Percentiles rank a stretch among this genome's conserved stretches.
These are phyloP conservation scores for Plenodomus tracheiphilus DNA, from an alignment of 2,329 filamentous ascomycete genomes.

Conservation along the genomic window DNA sequence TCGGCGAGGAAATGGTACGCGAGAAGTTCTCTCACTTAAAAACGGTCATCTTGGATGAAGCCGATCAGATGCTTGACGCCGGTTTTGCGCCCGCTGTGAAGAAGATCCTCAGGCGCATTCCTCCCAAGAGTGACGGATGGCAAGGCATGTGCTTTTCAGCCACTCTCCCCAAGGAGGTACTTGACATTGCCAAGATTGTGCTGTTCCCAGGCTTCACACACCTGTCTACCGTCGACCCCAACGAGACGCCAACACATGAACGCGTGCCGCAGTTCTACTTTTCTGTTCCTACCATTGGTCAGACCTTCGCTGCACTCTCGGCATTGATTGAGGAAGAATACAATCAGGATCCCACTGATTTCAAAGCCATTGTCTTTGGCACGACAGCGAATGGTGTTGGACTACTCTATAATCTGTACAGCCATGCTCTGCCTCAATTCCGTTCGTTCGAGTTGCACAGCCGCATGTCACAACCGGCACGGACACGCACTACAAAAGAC, in stretches of 20 bases:
- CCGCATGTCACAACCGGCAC: slow-evolving; percentile 47
- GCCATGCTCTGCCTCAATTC: slow-evolving; percentile 38
- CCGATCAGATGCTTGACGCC: slow-evolving; percentile 54
- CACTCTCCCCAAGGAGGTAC: slow-evolving; percentile 50
- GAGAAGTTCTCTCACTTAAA: slow-evolving; percentile 51
- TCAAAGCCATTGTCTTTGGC: slow-evolving; percentile 54
- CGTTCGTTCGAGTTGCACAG: slow-evolving; percentile 50
- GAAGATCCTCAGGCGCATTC: slow-evolving; percentile 55
- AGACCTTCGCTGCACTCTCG: slow-evolving; percentile 52
- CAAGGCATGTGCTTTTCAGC: slow-evolving; percentile 56
- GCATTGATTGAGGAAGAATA: slow-evolving; percentile 52
- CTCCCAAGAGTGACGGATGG: slow-evolving; percentile 54
- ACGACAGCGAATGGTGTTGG: slow-evolving; percentile 52
- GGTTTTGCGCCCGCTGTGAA: slow-evolving; percentile 59
- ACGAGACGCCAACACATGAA: slow-evolving; percentile 52
- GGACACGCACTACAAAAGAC: slow-evolving; percentile 49
- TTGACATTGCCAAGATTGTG: slow-evolving; percentile 51
- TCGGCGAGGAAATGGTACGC: slow-evolving; percentile 49
- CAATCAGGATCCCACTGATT: slow-evolving; percentile 41
- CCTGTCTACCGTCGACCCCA: slow-evolving; percentile 50
- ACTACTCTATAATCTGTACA: slow-evolving; percentile 47
- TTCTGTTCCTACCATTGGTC: slow-evolving; percentile 47
- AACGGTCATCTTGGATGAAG: slow-evolving; percentile 51
- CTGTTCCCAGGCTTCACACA: slow-evolving; percentile 47
- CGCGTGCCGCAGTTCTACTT: slow-evolving; percentile 55